phyloP scores from a whole-genome alignment of 176 grass and related monocot species.

The Bothriochloa decipiens region DNA sequence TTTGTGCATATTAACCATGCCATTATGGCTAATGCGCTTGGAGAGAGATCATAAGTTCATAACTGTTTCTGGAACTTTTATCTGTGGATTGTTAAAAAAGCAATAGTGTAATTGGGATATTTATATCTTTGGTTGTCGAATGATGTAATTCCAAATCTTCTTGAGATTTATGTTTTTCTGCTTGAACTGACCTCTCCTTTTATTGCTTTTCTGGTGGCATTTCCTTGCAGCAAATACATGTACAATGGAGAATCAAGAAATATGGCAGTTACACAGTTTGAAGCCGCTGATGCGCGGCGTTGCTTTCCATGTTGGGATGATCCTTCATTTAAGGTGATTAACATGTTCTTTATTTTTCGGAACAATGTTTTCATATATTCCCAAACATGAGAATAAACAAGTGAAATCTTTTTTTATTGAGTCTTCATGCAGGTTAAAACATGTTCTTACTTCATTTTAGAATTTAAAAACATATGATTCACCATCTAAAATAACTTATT shows the following conservation, averaged over 20 bases:
- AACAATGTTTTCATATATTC: conserved; percentile 10
- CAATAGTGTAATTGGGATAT: neutral
- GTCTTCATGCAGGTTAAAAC: neutral
- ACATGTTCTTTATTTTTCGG: conserved; percentile 8
- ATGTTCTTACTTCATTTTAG: neutral
- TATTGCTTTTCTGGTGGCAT: conserved; percentile 14
- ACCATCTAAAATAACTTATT: neutral
- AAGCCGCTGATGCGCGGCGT: conserved; percentile 78
- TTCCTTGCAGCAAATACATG: conserved; percentile 59
- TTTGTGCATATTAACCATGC: conserved; percentile 12
- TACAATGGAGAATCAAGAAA: conserved; percentile 61
- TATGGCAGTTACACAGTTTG: conserved; percentile 88
- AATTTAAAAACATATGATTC: neutral
- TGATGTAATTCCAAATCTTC: neutral
- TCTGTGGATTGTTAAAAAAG: neutral
- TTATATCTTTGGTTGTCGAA: neutral
- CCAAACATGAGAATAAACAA: neutral
- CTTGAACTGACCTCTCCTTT: neutral
- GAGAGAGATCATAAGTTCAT: neutral
- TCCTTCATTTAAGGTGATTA: conserved; percentile 69
- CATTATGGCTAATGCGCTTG: neutral
- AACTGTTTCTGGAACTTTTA: neutral
- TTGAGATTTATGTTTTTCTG: neutral
- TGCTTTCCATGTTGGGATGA: conserved; percentile 98
- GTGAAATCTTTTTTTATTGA: conserved; percentile 1